A percentile compares a stretch with the other conserved stretches of the same genome.
Conservation (phyloP, 768 basidiomycete species). For the Mycena kentingensis region DNA sequence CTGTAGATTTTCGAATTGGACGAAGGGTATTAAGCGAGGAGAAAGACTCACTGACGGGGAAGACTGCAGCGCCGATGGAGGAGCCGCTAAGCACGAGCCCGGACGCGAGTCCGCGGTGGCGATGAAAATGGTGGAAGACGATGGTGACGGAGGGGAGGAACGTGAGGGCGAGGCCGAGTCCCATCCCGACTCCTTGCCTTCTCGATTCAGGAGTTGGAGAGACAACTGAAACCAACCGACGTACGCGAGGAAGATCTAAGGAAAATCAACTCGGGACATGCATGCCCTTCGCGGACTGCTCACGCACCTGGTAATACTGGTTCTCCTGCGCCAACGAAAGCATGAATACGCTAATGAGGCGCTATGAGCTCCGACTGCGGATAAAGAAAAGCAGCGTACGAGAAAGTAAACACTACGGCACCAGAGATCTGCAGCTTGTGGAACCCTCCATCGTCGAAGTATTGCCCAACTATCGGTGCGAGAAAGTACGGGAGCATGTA, state of each 20-base stretch:
- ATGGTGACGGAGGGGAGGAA: background rate
- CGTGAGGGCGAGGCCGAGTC: background rate
- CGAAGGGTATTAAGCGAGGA: background rate
- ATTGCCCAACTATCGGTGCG: background rate
- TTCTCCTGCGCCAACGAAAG: background rate
- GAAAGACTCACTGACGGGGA: background rate
- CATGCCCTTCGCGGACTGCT: background rate
- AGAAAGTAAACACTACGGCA: background rate
- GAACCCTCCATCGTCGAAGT: conserved; percentile 1
- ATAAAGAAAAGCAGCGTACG: background rate
- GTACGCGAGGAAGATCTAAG: background rate
- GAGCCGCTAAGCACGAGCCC: background rate
- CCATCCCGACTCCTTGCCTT: background rate
- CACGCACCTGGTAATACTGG: background rate
- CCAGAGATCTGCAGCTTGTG: background rate
- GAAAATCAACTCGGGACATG: background rate
- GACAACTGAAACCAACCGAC: background rate
- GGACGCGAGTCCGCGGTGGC: background rate
- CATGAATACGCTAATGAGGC: conserved; percentile 1
- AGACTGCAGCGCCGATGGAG: conserved; percentile 1
- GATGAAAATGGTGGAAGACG: background rate
- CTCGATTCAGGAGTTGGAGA: background rate
- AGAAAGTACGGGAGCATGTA: background rate
- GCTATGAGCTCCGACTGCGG: background rate
- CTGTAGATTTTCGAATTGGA: background rate